Evolutionary conservation across 2,329 filamentous ascomycete genomes (phyloP).

Genomic region (Aspergillus sp.): DNA sequence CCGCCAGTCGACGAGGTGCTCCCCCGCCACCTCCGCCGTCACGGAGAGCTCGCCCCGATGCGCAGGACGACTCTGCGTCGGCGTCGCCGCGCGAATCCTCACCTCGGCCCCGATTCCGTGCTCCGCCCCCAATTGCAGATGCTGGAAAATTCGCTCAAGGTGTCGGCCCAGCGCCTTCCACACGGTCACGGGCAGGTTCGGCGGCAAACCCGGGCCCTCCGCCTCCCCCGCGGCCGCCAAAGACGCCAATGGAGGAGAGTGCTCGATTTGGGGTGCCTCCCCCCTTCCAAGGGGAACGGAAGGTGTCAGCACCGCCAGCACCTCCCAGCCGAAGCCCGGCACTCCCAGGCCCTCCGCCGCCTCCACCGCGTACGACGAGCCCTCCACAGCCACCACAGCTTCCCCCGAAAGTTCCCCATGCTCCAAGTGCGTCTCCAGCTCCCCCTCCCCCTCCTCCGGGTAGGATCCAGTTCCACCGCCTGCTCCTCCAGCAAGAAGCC

Average conservation of each 20-base stretch:
- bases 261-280: constrained; percentile 70
- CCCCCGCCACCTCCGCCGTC: constrained; percentile 53
- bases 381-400: constrained; percentile 43
- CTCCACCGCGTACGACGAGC: constrained; percentile 43
- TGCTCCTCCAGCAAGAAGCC: constrained; percentile 24
- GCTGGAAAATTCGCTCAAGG: constrained; percentile 73
- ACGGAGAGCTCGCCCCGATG: constrained; percentile 37
- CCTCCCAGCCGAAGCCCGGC: constrained; percentile 61
- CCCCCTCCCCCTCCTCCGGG: constrained; percentile 53
- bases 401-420: constrained; percentile 37
- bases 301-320: constrained; percentile 58
- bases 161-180: constrained; percentile 24
- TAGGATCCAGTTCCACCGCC: constrained; percentile 41
- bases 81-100: constrained; percentile 62
- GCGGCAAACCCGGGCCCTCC: constrained; percentile 51
- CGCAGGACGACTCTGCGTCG: constrained; percentile 50
- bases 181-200: constrained; percentile 44
- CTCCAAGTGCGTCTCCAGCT: constrained; percentile 24
- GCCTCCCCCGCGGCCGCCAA: constrained; percentile 60
- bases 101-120: constrained; percentile 65
- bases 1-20: constrained; percentile 47
- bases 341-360: constrained; percentile 56
- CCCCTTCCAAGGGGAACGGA: constrained; percentile 61
- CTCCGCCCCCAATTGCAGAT: constrained; percentile 79
- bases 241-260: constrained; percentile 61